A percentile compares a stretch with the other conserved stretches of the same genome.
phyloP scores from a whole-genome alignment of 2,329 filamentous ascomycete species.

The Cyphellophora attinorum region DNA sequence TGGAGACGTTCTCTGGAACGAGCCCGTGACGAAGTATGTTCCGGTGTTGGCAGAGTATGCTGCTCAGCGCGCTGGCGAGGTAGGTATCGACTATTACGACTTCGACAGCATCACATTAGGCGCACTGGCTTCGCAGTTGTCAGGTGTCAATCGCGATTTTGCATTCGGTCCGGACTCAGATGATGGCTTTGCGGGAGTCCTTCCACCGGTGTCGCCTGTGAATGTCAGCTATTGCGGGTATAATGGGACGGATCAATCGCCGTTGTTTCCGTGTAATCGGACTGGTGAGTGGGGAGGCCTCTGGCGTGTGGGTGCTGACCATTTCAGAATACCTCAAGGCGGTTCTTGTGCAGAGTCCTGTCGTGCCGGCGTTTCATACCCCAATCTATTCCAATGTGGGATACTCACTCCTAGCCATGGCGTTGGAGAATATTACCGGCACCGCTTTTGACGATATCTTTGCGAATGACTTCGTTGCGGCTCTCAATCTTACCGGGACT shows the following conservation, averaged over 20 bases:
- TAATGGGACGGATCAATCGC: too few relatives aligned
- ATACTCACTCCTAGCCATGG: slow-evolving; percentile 35
- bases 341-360: slow-evolving; percentile 24
- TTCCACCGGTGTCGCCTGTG: slow-evolving; percentile 7
- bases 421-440: slow-evolving; percentile 35
- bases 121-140: slow-evolving; percentile 36
- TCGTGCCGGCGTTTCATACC: slow-evolving; percentile 32
- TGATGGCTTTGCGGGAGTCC: background rate
- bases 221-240: too few relatives aligned
- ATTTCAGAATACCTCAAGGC: slow-evolving; percentile 22
- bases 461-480: slow-evolving; percentile 29
- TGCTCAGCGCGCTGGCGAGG: slow-evolving; percentile 25
- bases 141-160: slow-evolving; percentile 30
- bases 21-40: slow-evolving; percentile 20
- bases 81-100: slow-evolving; percentile 23
- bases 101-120: slow-evolving; percentile 40
- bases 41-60: slow-evolving; percentile 13
- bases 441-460: slow-evolving; percentile 30
- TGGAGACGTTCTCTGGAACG: slow-evolving; percentile 14
- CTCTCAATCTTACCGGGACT: slow-evolving; percentile 33
- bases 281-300: slow-evolving; percentile 9
- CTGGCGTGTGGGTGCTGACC: slow-evolving; percentile 12
- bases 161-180: slow-evolving; percentile 9
- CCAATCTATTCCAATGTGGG: slow-evolving; percentile 43
- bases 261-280: too few relatives aligned